Percentiles rank a stretch among this genome's conserved stretches.
These are phyloP conservation scores for Pyrus pyrifolia DNA, from an alignment of 306 rosid species.

Conservation along the genomic window DNA sequence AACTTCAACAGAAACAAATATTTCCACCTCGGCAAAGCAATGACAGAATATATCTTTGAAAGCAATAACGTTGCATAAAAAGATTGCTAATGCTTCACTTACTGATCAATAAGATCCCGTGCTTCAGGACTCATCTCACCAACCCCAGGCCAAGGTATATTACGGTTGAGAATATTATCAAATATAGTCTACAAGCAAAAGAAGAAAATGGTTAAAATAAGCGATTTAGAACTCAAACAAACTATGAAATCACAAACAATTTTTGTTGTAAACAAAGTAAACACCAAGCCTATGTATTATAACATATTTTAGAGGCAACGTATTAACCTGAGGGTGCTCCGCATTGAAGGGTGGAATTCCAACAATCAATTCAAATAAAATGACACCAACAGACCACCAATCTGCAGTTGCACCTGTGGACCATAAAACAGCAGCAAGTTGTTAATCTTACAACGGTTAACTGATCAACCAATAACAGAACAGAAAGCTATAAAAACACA, in stretches of 20 bases:
- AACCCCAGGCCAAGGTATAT: slow-evolving; percentile 91
- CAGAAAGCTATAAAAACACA: background rate
- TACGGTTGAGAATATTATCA: slow-evolving; percentile 90
- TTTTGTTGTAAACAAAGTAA: background rate
- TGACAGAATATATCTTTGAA: slow-evolving; percentile 6
- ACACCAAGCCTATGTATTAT: background rate
- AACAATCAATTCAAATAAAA: slow-evolving; percentile 92
- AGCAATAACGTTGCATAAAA: slow-evolving; percentile 4
- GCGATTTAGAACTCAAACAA: background rate
- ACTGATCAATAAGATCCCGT: slow-evolving; percentile 84
- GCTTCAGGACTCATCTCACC: slow-evolving; percentile 92
- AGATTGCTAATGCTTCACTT: slow-evolving; percentile 21
- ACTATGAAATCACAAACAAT: slow-evolving; percentile 7
- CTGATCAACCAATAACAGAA: background rate
- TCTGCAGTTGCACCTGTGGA: slow-evolving; percentile 82
- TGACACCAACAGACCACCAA: slow-evolving; percentile 99
- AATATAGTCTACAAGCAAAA: slow-evolving; percentile 63
- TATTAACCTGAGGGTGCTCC: slow-evolving; percentile 91
- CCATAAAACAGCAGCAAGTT: slow-evolving; percentile 1
- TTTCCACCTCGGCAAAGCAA: background rate
- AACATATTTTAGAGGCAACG: slow-evolving; percentile 6
- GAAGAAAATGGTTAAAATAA: slow-evolving; percentile 5
- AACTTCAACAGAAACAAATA: background rate
- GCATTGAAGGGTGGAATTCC: slow-evolving; percentile 99
- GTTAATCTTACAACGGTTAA: slow-evolving; percentile 3